Conservation (phyloP, 2,329 filamentous ascomycete genomes). For the Talaromyces marneffei region DNA sequence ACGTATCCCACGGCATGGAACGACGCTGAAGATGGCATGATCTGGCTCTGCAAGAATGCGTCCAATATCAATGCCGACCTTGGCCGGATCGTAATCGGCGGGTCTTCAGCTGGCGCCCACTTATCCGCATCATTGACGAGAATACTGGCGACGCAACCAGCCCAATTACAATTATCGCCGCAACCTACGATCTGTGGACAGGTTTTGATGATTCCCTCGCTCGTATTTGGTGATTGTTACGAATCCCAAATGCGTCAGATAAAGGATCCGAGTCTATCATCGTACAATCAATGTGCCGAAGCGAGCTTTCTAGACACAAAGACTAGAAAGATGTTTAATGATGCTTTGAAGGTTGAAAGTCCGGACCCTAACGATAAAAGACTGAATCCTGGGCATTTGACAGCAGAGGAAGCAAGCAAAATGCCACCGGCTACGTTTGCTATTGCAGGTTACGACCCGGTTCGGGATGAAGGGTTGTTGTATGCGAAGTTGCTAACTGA, state of each 20-base stretch:
- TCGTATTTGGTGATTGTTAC: constrained; percentile 37
- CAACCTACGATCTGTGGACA: constrained; percentile 43
- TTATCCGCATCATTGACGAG: constrained; percentile 40
- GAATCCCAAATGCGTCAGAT: constrained; percentile 32
- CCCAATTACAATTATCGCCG: constrained; percentile 13
- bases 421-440: constrained; percentile 44
- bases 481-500: constrained; percentile 43
- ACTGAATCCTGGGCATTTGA: constrained; percentile 33
- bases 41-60: constrained; percentile 49
- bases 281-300: constrained; percentile 41
- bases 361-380: neutral
- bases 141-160: constrained; percentile 31
- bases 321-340: constrained; percentile 30
- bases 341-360: constrained; percentile 9
- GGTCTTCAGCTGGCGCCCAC: constrained; percentile 46
- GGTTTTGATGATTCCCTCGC: constrained; percentile 46
- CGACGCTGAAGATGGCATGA: constrained; percentile 51
- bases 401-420: constrained; percentile 37
- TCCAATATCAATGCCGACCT: constrained; percentile 36
- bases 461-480: constrained; percentile 47
- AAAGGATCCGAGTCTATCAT: constrained; percentile 38
- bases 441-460: constrained; percentile 43
- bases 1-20: constrained; percentile 48
- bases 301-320: constrained; percentile 47
- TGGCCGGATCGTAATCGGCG: constrained; percentile 41